These are phyloP conservation scores for Apiospora hydei DNA, from an alignment of 2,329 filamentous ascomycete genomes.

Conservation along the genomic window DNA sequence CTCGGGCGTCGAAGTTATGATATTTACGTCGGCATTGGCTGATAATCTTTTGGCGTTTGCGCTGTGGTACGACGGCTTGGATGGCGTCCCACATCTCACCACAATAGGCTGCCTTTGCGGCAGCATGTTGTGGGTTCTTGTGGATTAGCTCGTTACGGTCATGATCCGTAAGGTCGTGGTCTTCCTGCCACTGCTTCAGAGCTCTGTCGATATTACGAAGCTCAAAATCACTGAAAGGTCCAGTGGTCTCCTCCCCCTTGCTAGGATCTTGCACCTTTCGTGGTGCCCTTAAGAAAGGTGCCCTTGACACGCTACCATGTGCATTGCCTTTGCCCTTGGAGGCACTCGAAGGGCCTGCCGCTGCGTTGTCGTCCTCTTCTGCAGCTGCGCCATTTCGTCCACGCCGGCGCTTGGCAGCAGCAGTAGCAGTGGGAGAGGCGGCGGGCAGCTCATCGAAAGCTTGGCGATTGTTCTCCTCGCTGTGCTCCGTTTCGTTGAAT, in stretches of 20 bases:
- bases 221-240: constrained; percentile 54
- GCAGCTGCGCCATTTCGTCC: constrained; percentile 15
- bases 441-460: constrained; percentile 29
- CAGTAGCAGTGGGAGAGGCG: constrained; percentile 28
- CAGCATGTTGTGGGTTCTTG: constrained; percentile 32
- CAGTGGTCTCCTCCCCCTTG: constrained; percentile 34
- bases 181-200: constrained; percentile 53
- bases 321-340: not conserved
- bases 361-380: not conserved
- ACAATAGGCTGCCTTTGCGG: constrained; percentile 31
- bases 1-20: constrained; percentile 69
- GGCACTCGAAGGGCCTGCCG: not conserved
- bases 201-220: constrained; percentile 48
- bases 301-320: not conserved
- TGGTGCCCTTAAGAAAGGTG: not conserved
- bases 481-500: constrained; percentile 32
- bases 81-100: constrained; percentile 59
- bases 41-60: constrained; percentile 61
- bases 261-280: constrained; percentile 24
- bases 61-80: constrained; percentile 55
- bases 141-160: constrained; percentile 57
- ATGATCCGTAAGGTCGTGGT: constrained; percentile 50
- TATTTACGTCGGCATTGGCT: constrained; percentile 67
- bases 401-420: constrained; percentile 30
- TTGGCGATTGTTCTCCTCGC: constrained; percentile 26